phyloP scores from a whole-genome alignment of 805 yeast species.

The Clavispora carvajalis region DNA sequence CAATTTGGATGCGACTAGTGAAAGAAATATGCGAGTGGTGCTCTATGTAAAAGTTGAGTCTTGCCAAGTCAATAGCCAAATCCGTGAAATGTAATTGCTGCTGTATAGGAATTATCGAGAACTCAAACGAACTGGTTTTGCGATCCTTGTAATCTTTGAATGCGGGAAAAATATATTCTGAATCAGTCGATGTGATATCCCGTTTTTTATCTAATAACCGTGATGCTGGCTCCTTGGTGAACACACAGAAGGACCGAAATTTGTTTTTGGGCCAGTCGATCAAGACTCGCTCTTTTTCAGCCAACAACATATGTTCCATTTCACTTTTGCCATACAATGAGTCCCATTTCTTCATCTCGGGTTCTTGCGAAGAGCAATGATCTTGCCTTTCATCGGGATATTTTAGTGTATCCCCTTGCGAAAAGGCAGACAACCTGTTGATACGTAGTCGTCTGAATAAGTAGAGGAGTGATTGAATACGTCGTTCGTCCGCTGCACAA shows the following conservation, averaged over 20 bases:
- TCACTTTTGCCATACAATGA: slow-evolving; percentile 44
- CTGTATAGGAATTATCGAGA: slow-evolving; percentile 18
- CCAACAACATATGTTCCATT: slow-evolving; percentile 38
- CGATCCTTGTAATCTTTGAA: slow-evolving; percentile 22
- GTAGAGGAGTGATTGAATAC: slow-evolving; percentile 54
- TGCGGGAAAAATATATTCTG: slow-evolving; percentile 11
- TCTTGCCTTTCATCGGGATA: slow-evolving; percentile 14
- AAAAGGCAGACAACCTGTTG: slow-evolving; percentile 39
- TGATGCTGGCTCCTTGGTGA: slow-evolving; percentile 43
- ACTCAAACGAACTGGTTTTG: slow-evolving; percentile 16
- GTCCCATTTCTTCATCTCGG: slow-evolving; percentile 41
- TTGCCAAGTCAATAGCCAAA: slow-evolving; percentile 28
- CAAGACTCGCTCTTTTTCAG: slow-evolving; percentile 60
- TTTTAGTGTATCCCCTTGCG: slow-evolving; percentile 19
- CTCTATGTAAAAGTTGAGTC: slow-evolving; percentile 52
- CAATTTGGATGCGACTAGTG: slow-evolving; percentile 33
- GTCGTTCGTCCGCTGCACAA: slow-evolving; percentile 39
- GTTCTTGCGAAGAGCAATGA: slow-evolving; percentile 2
- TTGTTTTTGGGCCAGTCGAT: slow-evolving; percentile 64
- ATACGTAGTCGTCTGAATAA: slow-evolving; percentile 49
- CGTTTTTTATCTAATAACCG: slow-evolving; percentile 19
- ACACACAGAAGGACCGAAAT: slow-evolving; percentile 55
- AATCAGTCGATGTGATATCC: neutral
- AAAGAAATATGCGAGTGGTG: slow-evolving; percentile 39
- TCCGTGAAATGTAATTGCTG: slow-evolving; percentile 11